Evolutionary conservation across 805 yeast genomes (phyloP).

Genomic region (Suhomyces pyralidae): DNA sequence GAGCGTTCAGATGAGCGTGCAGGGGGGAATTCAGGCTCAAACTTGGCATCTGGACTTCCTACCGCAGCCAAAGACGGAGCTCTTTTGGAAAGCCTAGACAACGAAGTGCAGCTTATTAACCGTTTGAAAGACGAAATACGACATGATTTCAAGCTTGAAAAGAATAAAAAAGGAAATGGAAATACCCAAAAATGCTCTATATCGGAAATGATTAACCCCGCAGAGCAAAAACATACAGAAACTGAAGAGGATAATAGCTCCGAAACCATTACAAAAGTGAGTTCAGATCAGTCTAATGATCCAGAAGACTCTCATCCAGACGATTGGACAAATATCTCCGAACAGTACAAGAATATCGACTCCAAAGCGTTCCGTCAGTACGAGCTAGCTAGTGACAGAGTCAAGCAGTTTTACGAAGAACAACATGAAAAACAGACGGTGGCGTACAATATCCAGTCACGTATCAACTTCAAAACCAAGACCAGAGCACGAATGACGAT

Average conservation of each 20-base stretch:
- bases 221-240: neutral
- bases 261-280: neutral
- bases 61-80: neutral
- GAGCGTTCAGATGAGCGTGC: neutral
- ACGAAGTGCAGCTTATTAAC: slow-evolving; percentile 2
- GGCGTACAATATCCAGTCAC: slow-evolving; percentile 67
- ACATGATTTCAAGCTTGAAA: neutral
- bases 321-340: slow-evolving; percentile 28
- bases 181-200: neutral
- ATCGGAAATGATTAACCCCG: neutral
- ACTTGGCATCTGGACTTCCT: neutral
- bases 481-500: slow-evolving; percentile 63
- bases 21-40: neutral
- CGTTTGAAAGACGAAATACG: slow-evolving; percentile 2
- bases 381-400: slow-evolving; percentile 66
- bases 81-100: slow-evolving; percentile 2
- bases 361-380: slow-evolving; percentile 56
- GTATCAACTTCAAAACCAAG: slow-evolving; percentile 68
- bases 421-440: slow-evolving; percentile 71
- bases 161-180: neutral
- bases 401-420: slow-evolving; percentile 61
- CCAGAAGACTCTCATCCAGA: neutral
- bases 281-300: no score
- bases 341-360: slow-evolving; percentile 31
- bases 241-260: neutral